Base-by-base conservation (phyloP, 192 early-diverging fungal species). In the Coemansia sp. region DNA sequence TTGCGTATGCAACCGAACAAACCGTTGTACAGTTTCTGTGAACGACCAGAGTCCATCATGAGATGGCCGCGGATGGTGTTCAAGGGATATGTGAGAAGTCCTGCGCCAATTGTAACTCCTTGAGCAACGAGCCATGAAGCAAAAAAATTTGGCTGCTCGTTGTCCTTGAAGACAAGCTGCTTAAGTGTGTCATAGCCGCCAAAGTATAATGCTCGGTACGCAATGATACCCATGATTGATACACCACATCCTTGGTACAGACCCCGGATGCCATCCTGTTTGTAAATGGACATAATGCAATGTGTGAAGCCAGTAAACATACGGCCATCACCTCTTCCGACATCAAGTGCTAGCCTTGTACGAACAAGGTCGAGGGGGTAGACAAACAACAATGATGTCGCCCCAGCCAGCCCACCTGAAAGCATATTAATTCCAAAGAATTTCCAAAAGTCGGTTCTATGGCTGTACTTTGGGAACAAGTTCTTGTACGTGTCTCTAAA, bases 351-450 rank as follows among this genome's bases (percentile, higher is more conserved):
- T 72, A 97, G 90, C 88, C 94, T 93, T 63, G 96, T 97, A 89
- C 95, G 91, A 48, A 92, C 94, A 82, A 92, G 95, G 83, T 97
- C 95, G 33, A 97, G 87, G n/a, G 95, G 91, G 80, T 97, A 98
- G 57, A 97, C 95, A 70, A 97, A 91, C 52, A 84, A 54, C 55
- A 92, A 84, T 59, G 93, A 94, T 59, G 83, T 85, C 62, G 93
- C 94, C 85, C 96, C 96, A 64, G 94, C 96, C 66, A 88, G 83
- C 87, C 92, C 94, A 84, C 96, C 95, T 62, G 93, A 91, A 36
- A 93, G 92, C 75, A 98, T 69, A 86, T 98, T 98, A 70, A 85
- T 91, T 45, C 87, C 90, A 69, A 98, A 90, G 83, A 90, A 93
- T 68, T 87, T 82, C 80, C 88, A 88, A 79, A 93, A 92, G 61